Base-by-base conservation (phyloP, 1,284 basidiomycete species). In the Ganoderma boninense region DNA sequence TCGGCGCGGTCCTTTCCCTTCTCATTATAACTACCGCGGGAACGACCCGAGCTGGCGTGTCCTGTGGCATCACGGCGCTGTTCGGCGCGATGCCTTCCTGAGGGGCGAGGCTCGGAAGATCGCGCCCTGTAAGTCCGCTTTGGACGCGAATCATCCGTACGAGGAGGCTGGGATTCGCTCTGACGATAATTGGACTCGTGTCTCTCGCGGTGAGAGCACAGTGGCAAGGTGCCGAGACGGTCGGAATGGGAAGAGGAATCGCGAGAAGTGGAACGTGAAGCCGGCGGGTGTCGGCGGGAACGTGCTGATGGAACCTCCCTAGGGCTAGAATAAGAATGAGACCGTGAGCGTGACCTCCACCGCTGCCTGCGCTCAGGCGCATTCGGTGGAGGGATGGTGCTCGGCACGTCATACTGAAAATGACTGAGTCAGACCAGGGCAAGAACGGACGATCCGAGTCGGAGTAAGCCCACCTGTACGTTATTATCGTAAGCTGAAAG, bases 401-500 rank as follows among this genome's bases (percentile, higher is more conserved):
- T 75, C 18, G 87, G 84, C 6, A 75, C 75, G 73, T 92, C 89
- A 75, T 92, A 92, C 90, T 92, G 75, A 4, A 64, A n/a, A 18
- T 16, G 10, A 44, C 26, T 70, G 42, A 62, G 40, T 56, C 29
- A 66, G 56, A 43, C 57, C 63, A 64, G 52, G 18, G 44, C 68
- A 44, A 72, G 64, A 54, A 40, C 43, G 64, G 49, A 46, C 46
- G 38, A 65, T 57, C n/a, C 42, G 54, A n/a, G 42, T 49, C 35
- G 54, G 54, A n/a, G 42, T 49, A 52, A 67, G 64, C 86, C 75
- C 78, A 93, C 95, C 87, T 96, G 95, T 16, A 90, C 93, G n/a
- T 90, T 86, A 16, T 85, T 86, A 78, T 97, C 95, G 78, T 96
- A 97, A 23, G 89, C 85, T 62, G 90, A 87, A 32, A 97, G 84